Percentiles rank a stretch among this genome's conserved stretches.
These are phyloP conservation scores for Penicillium sp. DNA, from an alignment of 2,329 filamentous ascomycete genomes.

Conservation along the genomic window DNA sequence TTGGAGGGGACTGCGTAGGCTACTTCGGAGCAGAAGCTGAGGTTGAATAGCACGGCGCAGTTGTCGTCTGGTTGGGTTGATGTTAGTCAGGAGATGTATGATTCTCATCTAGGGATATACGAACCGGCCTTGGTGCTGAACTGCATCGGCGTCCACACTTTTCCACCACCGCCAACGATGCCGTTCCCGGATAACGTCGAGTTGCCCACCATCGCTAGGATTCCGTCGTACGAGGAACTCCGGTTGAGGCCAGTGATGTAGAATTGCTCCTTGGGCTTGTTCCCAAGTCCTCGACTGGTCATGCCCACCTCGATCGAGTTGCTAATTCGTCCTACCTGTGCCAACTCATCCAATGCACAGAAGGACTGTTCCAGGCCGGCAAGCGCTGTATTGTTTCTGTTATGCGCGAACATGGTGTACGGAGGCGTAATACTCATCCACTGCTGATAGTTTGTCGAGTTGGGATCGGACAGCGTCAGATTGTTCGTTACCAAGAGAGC, in stretches of 20 bases:
- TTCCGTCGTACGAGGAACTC: slow-evolving; percentile 66
- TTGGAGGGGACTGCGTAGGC: slow-evolving; percentile 90
- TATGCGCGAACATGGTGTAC: slow-evolving; percentile 72
- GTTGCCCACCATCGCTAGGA: slow-evolving; percentile 61
- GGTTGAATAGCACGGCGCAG: slow-evolving; percentile 77
- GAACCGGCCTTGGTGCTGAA: slow-evolving; percentile 74
- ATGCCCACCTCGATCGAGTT: slow-evolving; percentile 58
- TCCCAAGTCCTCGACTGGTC: slow-evolving; percentile 61
- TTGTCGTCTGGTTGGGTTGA: slow-evolving; percentile 57
- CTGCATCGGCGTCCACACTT: slow-evolving; percentile 64
- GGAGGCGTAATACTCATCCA: slow-evolving; percentile 59
- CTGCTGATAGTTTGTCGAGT: slow-evolving; percentile 47
- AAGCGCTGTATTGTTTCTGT: slow-evolving; percentile 54
- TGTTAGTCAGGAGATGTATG: slow-evolving; percentile 21
- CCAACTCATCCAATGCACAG: slow-evolving; percentile 68
- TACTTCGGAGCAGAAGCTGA: slow-evolving; percentile 82
- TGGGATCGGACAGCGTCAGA: slow-evolving; percentile 47
- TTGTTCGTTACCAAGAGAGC: slow-evolving; percentile 75
- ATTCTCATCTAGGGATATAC: not conserved
- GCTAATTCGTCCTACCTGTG: slow-evolving; percentile 59
- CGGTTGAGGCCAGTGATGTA: slow-evolving; percentile 70
- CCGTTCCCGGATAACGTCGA: slow-evolving; percentile 51
- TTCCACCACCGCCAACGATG: slow-evolving; percentile 65
- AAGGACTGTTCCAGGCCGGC: slow-evolving; percentile 71
- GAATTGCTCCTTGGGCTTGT: slow-evolving; percentile 79